Conservation (phyloP, 306 rosid genomes). For the Argentina anserina region DNA sequence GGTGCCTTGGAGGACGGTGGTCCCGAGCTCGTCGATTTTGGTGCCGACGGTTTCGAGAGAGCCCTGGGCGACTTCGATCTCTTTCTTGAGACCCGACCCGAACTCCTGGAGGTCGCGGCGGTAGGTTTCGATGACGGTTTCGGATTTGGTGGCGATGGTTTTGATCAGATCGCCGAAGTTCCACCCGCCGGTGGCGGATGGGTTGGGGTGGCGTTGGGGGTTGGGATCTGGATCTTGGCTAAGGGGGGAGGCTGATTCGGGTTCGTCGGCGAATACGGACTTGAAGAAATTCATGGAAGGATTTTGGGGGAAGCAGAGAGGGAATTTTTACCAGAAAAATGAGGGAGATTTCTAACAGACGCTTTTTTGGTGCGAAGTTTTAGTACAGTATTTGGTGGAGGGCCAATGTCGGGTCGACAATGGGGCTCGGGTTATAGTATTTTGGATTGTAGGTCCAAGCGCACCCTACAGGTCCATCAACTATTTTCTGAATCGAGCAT, state of each 20-base stretch:
- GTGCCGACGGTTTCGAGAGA: slow-evolving; percentile 66
- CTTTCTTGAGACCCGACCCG: slow-evolving; percentile 64
- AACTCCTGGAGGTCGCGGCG: slow-evolving; percentile 85
- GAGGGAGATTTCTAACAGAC: background rate
- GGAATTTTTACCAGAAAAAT: background rate
- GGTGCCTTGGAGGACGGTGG: slow-evolving; percentile 72
- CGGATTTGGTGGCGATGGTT: slow-evolving; percentile 62
- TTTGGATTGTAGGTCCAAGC: background rate
- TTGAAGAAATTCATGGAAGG: slow-evolving; percentile 75
- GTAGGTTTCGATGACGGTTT: slow-evolving; percentile 81
- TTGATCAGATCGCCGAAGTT: slow-evolving; percentile 70
- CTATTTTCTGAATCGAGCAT: no score
- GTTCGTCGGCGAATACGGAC: slow-evolving; percentile 69
- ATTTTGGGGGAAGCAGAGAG: background rate
- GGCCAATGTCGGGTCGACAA: background rate
- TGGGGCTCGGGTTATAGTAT: background rate
- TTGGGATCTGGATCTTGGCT: slow-evolving; percentile 29
- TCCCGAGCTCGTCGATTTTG: slow-evolving; percentile 66
- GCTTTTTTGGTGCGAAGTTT: slow-evolving; percentile 3
- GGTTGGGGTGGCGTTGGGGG: slow-evolving; percentile 18
- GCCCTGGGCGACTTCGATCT: slow-evolving; percentile 86
- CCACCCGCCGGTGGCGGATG: slow-evolving; percentile 36
- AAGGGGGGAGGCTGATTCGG: slow-evolving; percentile 24
- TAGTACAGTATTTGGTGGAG: background rate
- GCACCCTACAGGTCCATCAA: background rate